Percentiles rank a stretch among this genome's conserved stretches.
Conservation (phyloP, 768 basidiomycete species). For the Leucocoprinus birnbaumii region DNA sequence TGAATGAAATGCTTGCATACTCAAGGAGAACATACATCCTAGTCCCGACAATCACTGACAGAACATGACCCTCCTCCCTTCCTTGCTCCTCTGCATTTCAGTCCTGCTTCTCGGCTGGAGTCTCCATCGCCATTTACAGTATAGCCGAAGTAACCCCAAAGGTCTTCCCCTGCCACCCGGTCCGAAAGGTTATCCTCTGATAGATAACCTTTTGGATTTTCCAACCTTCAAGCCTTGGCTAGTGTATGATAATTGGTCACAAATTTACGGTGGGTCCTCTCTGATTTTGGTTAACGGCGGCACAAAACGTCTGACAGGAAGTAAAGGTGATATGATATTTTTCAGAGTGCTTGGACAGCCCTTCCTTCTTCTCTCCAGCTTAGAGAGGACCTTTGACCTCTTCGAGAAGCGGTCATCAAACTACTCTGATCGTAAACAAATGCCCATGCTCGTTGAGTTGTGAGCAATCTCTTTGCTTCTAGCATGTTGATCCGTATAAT, state of each 20-base stretch:
- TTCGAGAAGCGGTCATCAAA: conserved; percentile 51
- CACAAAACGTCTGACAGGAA: no score
- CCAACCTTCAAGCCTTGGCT: conserved; percentile 25
- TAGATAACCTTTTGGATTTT: conserved; percentile 27
- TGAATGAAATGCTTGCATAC: no score
- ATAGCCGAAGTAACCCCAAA: background rate
- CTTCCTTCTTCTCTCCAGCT: conserved; percentile 20
- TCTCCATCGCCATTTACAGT: background rate
- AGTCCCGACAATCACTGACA: no score
- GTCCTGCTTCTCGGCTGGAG: background rate
- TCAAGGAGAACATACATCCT: no score
- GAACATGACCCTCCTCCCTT: background rate
- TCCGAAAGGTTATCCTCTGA: conserved; percentile 25
- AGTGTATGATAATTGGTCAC: conserved; percentile 26
- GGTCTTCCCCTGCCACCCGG: conserved; percentile 24
- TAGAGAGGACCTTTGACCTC: conserved; percentile 41
- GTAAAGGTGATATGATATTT: conserved; percentile 49
- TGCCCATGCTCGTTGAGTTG: conserved; percentile 50
- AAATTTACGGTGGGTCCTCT: conserved; percentile 24
- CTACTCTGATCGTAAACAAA: conserved; percentile 47
- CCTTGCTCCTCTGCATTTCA: background rate
- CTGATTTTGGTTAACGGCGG: background rate
- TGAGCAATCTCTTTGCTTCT: conserved; percentile 19
- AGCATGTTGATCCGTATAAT: background rate
- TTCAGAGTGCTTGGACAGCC: conserved; percentile 39